Conservation (phyloP, 805 yeast species). For the Phaffomyces antillensis region DNA sequence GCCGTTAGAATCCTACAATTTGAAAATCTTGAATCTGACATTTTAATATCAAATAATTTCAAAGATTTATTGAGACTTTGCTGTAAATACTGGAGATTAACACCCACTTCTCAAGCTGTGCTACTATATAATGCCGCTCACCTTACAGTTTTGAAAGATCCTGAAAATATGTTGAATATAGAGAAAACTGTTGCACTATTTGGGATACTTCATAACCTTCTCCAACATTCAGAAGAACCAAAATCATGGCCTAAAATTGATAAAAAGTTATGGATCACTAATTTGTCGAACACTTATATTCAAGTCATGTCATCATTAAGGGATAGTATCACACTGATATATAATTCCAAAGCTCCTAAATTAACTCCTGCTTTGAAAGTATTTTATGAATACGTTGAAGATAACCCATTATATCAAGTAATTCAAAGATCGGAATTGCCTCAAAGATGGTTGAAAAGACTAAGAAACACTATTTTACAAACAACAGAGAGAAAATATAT, state of each 20-base stretch:
- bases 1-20: slow-evolving; percentile 35
- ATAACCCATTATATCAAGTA: slow-evolving; percentile 36
- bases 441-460: slow-evolving; percentile 36
- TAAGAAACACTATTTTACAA: slow-evolving; percentile 29
- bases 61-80: slow-evolving; percentile 37
- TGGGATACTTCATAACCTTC: slow-evolving; percentile 22
- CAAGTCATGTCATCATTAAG: slow-evolving; percentile 40
- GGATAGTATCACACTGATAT: slow-evolving; percentile 34
- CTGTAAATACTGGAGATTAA: slow-evolving; percentile 53
- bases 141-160: slow-evolving; percentile 24
- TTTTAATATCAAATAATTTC: slow-evolving; percentile 35
- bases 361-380: slow-evolving; percentile 46
- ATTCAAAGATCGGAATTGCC: slow-evolving; percentile 30
- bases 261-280: slow-evolving; percentile 42
- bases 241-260: slow-evolving; percentile 37
- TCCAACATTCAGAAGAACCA: slow-evolving; percentile 21
- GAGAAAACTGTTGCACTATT: slow-evolving; percentile 28
- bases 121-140: slow-evolving; percentile 45
- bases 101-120: slow-evolving; percentile 40
- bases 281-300: slow-evolving; percentile 38
- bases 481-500: slow-evolving; percentile 40
- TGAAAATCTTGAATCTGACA: slow-evolving; percentile 22
- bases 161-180: slow-evolving; percentile 24
- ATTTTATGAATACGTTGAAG: slow-evolving; percentile 42
- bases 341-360: slow-evolving; percentile 44